Evolutionary conservation across 1,139 yeast genomes (phyloP).

Genomic region (Nadsonia starkeyi-henricii): DNA sequence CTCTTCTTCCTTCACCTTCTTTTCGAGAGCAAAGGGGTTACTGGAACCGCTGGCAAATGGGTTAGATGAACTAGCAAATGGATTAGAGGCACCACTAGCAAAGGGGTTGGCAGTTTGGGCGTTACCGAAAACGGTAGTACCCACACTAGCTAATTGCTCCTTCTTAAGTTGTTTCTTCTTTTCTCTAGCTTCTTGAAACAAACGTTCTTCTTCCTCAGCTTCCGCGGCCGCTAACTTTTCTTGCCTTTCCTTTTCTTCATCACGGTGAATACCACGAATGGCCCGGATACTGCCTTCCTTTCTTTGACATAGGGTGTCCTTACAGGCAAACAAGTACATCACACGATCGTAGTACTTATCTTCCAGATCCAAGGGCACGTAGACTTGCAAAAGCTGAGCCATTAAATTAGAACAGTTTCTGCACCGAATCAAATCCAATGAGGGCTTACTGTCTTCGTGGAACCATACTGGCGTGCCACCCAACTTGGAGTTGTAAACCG

Average conservation of each 20-base stretch:
- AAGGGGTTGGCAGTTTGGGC: background rate
- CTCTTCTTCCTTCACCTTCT: background rate
- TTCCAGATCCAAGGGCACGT: conserved; percentile 32
- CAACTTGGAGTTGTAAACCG: conserved; percentile 2
- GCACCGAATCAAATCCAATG: conserved; percentile 40
- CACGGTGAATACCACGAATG: conserved; percentile 58
- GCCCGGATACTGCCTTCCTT: conserved; percentile 59
- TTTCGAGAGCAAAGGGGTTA: background rate
- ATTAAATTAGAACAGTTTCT: conserved; percentile 45
- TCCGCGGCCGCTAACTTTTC: conserved; percentile 20
- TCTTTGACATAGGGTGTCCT: conserved; percentile 46
- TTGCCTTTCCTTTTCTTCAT: conserved; percentile 31
- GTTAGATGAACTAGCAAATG: background rate
- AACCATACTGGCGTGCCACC: conserved; percentile 28
- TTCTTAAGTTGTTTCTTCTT: background rate
- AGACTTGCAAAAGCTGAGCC: conserved; percentile 69
- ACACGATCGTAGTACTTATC: conserved; percentile 65
- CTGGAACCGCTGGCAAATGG: background rate
- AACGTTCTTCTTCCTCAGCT: background rate
- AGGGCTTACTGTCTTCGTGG: conserved; percentile 42
- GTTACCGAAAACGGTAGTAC: background rate
- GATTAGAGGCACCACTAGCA: background rate
- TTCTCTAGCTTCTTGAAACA: background rate
- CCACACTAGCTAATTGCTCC: background rate
- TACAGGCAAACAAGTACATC: conserved; percentile 67